Base-by-base conservation (phyloP, 2,329 filamentous ascomycete species). In the Pseudocercospora eumusae region DNA sequence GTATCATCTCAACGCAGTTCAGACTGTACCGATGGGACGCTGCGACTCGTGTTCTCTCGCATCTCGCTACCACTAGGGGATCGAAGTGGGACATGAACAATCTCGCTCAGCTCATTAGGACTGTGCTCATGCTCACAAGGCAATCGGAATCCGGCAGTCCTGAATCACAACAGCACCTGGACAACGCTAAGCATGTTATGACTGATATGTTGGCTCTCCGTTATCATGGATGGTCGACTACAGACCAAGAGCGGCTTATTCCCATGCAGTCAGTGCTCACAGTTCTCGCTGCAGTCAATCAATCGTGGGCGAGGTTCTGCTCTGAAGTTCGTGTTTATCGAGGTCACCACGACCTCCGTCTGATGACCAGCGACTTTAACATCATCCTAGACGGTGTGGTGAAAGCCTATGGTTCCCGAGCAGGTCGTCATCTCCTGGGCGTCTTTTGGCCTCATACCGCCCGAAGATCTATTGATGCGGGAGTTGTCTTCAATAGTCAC, bases 381-480 rank as follows among this genome's bases (percentile, higher is more conserved):
- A 68, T 70, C 18, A 64, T 86, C 6, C 80, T 89, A 6, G 76
- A 80, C 47, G 83, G 82, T n/a, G 76, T 86, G 8, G 80, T 84
- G 2, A 78, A 81, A 27, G 75, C 75, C 0, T 78, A 81, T 52
- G 82, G 81, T 58, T 81, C 79, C 60, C 59, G 65, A 9, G 76
- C 76, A 33, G 86, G 82, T 61, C 79, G 75, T 60, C 73, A 68
- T 3, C 66, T 86, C 33, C 82, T 83, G 60, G 71, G 80, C 9
- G 73, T 71, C 36, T 73, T 76, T 60, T 86, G 83, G 79, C 82
- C 71, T 25, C 60, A 61, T 18, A 42, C 62, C 9, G 63, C 61
- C 18, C 65, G 67, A 9, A 21, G 44, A 5, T 53, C 60, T 9
- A 13, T 45, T 40, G 57, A 64, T 23, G n/a, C 56, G 28, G 42